phyloP scores from a whole-genome alignment of 139 green algal genomes.

The Mychonastes homosphaera region DNA sequence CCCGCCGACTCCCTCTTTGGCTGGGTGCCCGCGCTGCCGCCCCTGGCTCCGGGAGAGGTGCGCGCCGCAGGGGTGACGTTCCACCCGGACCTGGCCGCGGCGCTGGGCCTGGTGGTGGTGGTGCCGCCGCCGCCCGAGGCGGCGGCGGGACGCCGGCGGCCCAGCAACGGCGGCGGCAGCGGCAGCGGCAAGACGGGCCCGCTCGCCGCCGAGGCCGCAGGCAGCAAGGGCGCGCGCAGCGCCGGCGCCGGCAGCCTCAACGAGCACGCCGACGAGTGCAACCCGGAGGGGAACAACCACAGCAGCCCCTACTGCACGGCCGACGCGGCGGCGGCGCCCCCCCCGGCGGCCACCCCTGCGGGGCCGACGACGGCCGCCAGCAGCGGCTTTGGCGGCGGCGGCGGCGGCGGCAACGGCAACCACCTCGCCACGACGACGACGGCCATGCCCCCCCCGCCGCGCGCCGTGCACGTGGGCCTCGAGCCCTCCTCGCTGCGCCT shows the following conservation, averaged over 20 bases:
- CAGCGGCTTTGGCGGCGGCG: not conserved
- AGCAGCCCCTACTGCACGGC: too few species aligned
- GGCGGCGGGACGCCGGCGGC: not conserved
- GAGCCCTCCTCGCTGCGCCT: not conserved
- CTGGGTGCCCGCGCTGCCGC: slow-evolving; percentile 2
- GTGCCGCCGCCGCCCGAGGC: not conserved
- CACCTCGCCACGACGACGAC: too few species aligned
- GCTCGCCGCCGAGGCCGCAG: not conserved
- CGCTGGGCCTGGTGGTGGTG: not conserved
- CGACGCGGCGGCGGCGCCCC: too few species aligned
- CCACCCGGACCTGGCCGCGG: not conserved
- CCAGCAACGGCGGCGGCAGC: not conserved
- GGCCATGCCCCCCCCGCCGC: too few species aligned
- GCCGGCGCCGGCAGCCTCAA: not conserved
- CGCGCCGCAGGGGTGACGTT: slow-evolving; percentile 7
- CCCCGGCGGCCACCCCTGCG: too few species aligned
- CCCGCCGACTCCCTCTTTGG: too few species aligned
- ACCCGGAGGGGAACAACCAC: too few species aligned
- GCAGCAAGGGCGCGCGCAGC: not conserved
- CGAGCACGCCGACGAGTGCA: not conserved
- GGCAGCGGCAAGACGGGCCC: not conserved
- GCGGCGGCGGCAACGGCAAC: not conserved
- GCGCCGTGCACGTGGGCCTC: slow-evolving; percentile 1
- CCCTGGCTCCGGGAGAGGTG: slow-evolving; percentile 14
- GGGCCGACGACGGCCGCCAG: not conserved